Evolutionary conservation across 495 filamentous ascomycete genomes (phyloP).

Genomic region (Rhypophila decipiens): DNA sequence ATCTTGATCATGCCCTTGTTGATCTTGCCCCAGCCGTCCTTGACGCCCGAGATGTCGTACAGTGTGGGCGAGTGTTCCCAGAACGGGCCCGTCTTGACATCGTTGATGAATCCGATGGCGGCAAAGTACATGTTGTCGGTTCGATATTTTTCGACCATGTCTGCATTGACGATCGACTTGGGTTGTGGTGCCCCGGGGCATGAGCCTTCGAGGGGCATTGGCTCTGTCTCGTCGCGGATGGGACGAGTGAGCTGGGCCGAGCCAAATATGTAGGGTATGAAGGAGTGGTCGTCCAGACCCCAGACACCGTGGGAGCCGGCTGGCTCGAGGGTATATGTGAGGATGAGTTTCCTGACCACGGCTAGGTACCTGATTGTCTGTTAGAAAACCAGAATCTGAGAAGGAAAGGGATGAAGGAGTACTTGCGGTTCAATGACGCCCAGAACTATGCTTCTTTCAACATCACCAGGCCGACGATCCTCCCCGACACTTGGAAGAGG

Average conservation of each 20-base stretch:
- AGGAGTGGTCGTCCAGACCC: constrained; percentile 95
- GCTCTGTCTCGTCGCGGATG: constrained; percentile 54
- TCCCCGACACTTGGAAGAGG: too few relatives aligned
- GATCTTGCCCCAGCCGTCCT: constrained; percentile 93
- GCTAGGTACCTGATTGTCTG: constrained; percentile 57
- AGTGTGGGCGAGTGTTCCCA: constrained; percentile 97
- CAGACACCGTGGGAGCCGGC: constrained; percentile 94
- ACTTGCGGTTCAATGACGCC: constrained; percentile 76
- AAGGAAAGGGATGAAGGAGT: background rate
- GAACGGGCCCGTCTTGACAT: constrained; percentile 95
- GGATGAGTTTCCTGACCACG: constrained; percentile 76
- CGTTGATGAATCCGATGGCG: constrained; percentile 98
- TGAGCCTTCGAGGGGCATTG: constrained; percentile 70
- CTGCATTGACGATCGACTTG: constrained; percentile 56
- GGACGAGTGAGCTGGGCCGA: constrained; percentile 80
- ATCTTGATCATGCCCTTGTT: constrained; percentile 99
- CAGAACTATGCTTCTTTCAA: constrained; percentile 70
- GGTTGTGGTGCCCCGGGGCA: constrained; percentile 64
- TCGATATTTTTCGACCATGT: constrained; percentile 61
- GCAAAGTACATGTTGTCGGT: constrained; percentile 86
- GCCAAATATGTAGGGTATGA: constrained; percentile 94
- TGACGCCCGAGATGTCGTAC: constrained; percentile 88
- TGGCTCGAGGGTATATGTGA: constrained; percentile 91
- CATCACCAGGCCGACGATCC: too few relatives aligned
- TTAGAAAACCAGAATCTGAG: background rate